These are phyloP conservation scores for Salvia splendens DNA, from an alignment of 257 asterid genomes.

Conservation along the genomic window DNA sequence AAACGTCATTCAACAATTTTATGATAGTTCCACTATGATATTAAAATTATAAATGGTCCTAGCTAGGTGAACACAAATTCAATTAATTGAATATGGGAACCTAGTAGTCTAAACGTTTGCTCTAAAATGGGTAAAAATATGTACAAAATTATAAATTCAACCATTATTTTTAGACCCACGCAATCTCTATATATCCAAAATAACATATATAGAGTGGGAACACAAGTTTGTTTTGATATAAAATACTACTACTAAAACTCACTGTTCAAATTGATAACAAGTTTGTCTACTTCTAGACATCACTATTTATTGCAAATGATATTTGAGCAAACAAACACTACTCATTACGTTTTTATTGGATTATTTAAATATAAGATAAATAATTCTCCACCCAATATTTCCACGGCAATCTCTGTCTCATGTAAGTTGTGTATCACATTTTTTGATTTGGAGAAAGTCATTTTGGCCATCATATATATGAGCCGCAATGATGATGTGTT, in stretches of 20 bases:
- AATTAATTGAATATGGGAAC: background rate
- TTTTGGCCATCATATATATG: too few relatives aligned
- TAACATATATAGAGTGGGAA: background rate
- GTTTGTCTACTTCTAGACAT: background rate
- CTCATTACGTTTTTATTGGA: background rate
- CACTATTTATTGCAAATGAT: background rate
- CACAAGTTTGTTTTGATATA: background rate
- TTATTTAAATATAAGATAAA: background rate
- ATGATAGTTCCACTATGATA: background rate
- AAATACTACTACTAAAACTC: background rate
- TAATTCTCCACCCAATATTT: background rate
- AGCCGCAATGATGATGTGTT: too few relatives aligned
- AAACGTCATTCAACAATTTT: background rate
- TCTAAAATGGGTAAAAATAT: background rate
- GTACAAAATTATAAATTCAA: background rate
- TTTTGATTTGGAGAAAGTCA: too few relatives aligned
- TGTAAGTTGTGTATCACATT: background rate
- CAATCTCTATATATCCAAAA: background rate
- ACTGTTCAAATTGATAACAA: background rate
- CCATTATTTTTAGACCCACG: background rate
- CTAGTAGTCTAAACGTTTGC: background rate
- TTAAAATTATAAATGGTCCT: background rate
- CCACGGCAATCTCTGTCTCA: background rate
- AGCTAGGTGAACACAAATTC: background rate
- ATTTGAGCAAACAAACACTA: slow-evolving; percentile 17